Percentiles rank a stretch among this genome's conserved stretches.
phyloP scores from a whole-genome alignment of 139 green algal species.

The Tetradesmus lagerheimii region DNA sequence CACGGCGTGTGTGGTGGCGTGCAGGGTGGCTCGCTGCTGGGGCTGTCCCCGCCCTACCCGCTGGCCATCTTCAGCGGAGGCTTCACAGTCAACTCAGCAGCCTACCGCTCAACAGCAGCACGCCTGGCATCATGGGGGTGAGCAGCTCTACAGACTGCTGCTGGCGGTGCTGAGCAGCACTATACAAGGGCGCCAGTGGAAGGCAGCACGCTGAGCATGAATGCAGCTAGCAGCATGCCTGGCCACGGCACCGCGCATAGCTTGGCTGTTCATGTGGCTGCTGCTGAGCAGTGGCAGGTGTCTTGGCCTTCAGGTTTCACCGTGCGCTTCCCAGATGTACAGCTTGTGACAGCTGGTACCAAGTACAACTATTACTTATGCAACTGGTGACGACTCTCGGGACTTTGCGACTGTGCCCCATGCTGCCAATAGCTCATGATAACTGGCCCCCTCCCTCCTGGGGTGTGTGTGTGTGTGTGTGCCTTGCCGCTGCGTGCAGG shows the following conservation, averaged over 20 bases:
- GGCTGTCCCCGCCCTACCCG: conserved; percentile 79
- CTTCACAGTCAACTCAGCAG: conserved; percentile 82
- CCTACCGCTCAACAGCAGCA: conserved; percentile 79
- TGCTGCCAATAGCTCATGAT: no score
- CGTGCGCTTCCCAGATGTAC: no score
- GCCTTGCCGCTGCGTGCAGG: conserved; percentile 38
- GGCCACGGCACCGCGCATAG: neutral
- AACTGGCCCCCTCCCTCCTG: no score
- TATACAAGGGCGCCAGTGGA: no score
- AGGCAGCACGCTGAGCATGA: neutral
- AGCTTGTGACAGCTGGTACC: no score
- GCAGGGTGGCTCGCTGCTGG: conserved; percentile 61
- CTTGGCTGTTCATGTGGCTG: neutral
- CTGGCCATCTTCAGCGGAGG: conserved; percentile 88
- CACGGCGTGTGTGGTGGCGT: no score
- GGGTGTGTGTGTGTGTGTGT: no score
- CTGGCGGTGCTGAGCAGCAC: neutral
- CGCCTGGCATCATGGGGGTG: conserved; percentile 81
- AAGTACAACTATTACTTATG: no score
- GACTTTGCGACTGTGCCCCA: no score
- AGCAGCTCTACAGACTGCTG: neutral
- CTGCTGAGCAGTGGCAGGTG: neutral
- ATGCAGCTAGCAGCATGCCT: neutral
- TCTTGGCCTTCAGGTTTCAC: no score
- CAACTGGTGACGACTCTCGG: no score